phyloP scores from a whole-genome alignment of 345 rosid genomes.

The Brassica cretica region DNA sequence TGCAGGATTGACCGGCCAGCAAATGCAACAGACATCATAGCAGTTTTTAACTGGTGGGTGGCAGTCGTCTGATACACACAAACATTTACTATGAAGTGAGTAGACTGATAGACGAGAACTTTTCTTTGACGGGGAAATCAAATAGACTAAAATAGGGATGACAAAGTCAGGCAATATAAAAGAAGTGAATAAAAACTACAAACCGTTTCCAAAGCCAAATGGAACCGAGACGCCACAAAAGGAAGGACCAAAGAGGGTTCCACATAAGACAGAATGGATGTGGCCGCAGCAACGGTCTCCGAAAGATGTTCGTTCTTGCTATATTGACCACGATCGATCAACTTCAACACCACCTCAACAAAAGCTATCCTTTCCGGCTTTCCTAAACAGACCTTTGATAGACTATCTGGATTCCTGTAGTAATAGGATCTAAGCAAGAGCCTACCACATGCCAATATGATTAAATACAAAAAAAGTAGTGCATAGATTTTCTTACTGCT shows the following conservation, averaged over 20 bases:
- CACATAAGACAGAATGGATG: constrained; percentile 86
- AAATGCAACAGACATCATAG: constrained; percentile 95
- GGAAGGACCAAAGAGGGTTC: constrained; percentile 98
- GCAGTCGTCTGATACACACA: constrained; percentile 92
- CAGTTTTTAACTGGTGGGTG: constrained; percentile 98
- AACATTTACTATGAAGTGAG: constrained; percentile 48
- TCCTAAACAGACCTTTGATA: constrained; percentile 54
- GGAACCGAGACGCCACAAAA: constrained; percentile 87
- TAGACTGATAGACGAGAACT: constrained; percentile 39
- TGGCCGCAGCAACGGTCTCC: constrained; percentile 96
- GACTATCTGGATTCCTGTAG: constrained; percentile 57
- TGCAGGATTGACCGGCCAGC: constrained; percentile 89
- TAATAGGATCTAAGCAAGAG: constrained; percentile 35
- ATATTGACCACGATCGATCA: constrained; percentile 97
- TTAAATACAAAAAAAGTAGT: constrained; percentile 20
- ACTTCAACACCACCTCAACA: constrained; percentile 70
- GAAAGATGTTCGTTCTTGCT: constrained; percentile 98
- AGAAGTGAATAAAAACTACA: constrained; percentile 33
- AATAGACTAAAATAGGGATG: neutral
- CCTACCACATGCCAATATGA: constrained; percentile 38
- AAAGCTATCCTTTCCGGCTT: constrained; percentile 70
- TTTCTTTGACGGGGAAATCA: constrained; percentile 2
- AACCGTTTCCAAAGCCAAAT: constrained; percentile 98
- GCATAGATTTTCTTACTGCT: constrained; percentile 58
- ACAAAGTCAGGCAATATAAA: constrained; percentile 13